Evolutionary conservation across 2,329 filamentous ascomycete species (phyloP).

Genomic region (Cordyceps fumosorosea): DNA sequence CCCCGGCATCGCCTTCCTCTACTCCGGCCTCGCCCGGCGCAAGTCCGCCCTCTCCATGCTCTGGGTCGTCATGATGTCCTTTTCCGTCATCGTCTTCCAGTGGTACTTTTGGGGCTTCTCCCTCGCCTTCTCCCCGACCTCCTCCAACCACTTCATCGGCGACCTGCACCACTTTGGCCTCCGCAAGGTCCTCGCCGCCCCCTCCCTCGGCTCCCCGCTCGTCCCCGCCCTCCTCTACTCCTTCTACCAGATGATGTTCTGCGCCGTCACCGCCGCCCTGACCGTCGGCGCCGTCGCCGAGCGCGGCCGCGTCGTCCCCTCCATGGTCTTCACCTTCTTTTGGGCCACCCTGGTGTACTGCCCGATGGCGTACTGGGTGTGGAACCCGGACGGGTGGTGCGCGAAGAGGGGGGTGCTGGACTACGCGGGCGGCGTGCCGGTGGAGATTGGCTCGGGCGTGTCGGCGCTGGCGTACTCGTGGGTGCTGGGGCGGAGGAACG

Average conservation of each 20-base stretch:
- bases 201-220: conserved; percentile 82
- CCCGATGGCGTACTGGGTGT: conserved; percentile 92
- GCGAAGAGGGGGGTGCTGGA: conserved; percentile 88
- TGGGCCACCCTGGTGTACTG: conserved; percentile 98
- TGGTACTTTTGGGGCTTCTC: conserved; percentile 99
- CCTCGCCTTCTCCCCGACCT: conserved; percentile 76
- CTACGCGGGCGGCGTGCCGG: conserved; percentile 92
- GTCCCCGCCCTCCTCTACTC: conserved; percentile 87
- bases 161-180: conserved; percentile 85
- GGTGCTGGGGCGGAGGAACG: conserved; percentile 91
- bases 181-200: conserved; percentile 71
- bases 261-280: conserved; percentile 84
- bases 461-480: conserved; percentile 92
- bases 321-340: conserved; percentile 91
- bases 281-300: conserved; percentile 89
- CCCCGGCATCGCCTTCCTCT: conserved; percentile 92
- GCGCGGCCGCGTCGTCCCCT: conserved; percentile 83
- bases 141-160: conserved; percentile 86
- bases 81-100: conserved; percentile 88
- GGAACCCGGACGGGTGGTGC: conserved; percentile 92
- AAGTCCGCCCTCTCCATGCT: conserved; percentile 97
- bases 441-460: conserved; percentile 93
- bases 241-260: conserved; percentile 99
- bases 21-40: conserved; percentile 92
- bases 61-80: conserved; percentile 93